Evolutionary conservation across 768 basidiomycete species (phyloP), one percentile per base, ranked within the genome.

Genomic region (Bullera alba): DNA sequence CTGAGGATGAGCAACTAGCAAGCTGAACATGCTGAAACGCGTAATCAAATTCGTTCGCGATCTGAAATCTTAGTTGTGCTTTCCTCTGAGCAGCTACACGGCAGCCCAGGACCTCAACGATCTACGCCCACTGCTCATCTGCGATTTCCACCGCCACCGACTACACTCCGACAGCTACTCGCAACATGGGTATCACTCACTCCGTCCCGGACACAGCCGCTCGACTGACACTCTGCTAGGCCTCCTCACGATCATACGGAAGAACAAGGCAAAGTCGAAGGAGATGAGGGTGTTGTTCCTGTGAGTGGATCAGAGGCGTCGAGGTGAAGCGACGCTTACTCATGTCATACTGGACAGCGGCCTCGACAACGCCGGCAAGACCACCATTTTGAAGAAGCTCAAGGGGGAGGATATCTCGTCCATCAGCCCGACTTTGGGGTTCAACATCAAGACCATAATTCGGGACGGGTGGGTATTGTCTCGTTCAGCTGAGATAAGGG

Each of bases 291-390:
- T 97, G 47, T 78, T 99, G 42, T 97, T 97, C 75, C 82, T 74
- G 73, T 74, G 25, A 12, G 70, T 61, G 32, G 32, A 34, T n/a
- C n/a, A 34, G 32, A 34, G 32, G n/a, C n/a, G n/a, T 34, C 32
- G 32, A n/a, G 36, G 26, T 46, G 45, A 46, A 35, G 19, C 19
- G 15, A 1, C 25, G 4, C 17, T 7, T 7, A 17, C 38, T 7
- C 6, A 7, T 39, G n/a, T 39, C 8, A 7, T 39, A 7, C 23
- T 39, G 38, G n/a, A n/a, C 4, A 97, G 93, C 37, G 93, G 95
- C 7, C 81, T 99, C 15, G 95, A 97, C 72, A 97, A 99, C 68
- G 95, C 93, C 1, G 95, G 95, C 46, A 97, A 99, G 77, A 97
- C 95, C 1, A 99, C 93, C 2, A 95, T 97, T 58, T 74, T 97